Evolutionary conservation across 164 flowering plant genomes (phyloP), one percentile per base, ranked within the genome.

Genomic region (Cinnamomum micranthum): DNA sequence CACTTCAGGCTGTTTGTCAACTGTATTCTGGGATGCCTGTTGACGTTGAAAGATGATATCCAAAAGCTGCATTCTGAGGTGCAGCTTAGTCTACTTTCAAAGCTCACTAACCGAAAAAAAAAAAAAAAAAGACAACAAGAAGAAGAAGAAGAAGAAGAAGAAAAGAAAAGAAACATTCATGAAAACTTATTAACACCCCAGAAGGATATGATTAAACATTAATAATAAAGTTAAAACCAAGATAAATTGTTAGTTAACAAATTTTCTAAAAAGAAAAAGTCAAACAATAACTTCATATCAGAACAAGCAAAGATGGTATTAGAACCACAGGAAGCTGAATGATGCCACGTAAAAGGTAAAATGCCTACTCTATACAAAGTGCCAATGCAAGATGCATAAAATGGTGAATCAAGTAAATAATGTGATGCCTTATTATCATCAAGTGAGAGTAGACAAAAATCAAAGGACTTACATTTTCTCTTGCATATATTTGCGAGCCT

Each of bases 401-500:
- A 5, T 58, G 7, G 9, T 22, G 24, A 47, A 17, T 4, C 2
- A 22, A 28, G 31, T 23, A 19, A 31, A 58, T 19, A 27, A 65
- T 17, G 0, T 19, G 65, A 63, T 9, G 20, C 63, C 64, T 15
- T 20, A 70, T 35, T 28, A 50, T 69, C 71, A 72, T 27, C 70
- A 22, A 64, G 25, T 41, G 14, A 35, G 70, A 62, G 50, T 41
- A 63, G 35, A 62, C 3, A 77, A 27, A 24, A 79, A 59, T n/a
- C 22, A 2, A 74, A 50, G 25, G 51, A 50, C 97, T 92, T 92
- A 94, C 98, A 94, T 92, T 78, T 71, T 87, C 2, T 80, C 82
- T 41, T 76, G 79, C 79, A 95, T 83, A 70, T 13, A 47, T 52
- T 60, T 73, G 5, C 98, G 93, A 50, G 80, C 71, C 72, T 70